A percentile compares a stretch with the other conserved stretches of the same genome.
Evolutionary conservation across 768 basidiomycete genomes (phyloP).

Genomic region (Piloderma croceum): DNA sequence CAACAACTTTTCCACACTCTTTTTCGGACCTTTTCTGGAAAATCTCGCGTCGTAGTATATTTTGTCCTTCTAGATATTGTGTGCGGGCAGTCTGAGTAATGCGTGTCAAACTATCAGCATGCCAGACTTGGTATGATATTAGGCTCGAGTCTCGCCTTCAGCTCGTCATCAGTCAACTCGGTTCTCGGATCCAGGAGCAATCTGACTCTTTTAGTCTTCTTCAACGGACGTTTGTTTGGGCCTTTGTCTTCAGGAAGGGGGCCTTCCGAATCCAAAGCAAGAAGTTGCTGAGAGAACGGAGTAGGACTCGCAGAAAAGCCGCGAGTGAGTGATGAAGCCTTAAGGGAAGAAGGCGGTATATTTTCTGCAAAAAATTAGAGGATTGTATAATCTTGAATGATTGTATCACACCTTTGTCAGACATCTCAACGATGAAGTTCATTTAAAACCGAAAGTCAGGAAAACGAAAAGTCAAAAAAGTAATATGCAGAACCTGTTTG

Average conservation of each 20-base stretch:
- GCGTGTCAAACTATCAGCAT: constrained; percentile 3
- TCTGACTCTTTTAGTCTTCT: constrained; percentile 48
- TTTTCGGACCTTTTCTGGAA: constrained; percentile 52
- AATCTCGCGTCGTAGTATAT: constrained; percentile 43
- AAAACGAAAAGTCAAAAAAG: no score
- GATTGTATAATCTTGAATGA: background rate
- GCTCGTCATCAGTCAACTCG: constrained; percentile 77
- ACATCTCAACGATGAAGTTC: no score
- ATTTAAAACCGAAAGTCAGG: no score
- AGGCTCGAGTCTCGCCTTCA: constrained; percentile 45
- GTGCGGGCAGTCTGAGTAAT: constrained; percentile 49
- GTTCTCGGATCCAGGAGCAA: constrained; percentile 66
- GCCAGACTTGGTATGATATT: background rate
- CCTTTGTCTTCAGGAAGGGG: constrained; percentile 12
- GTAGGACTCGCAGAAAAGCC: constrained; percentile 26
- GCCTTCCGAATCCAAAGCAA: constrained; percentile 33
- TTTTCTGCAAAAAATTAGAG: constrained; percentile 3
- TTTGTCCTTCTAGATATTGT: constrained; percentile 63
- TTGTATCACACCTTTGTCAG: background rate
- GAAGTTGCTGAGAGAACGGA: constrained; percentile 35
- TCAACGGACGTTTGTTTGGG: constrained; percentile 8
- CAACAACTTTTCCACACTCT: constrained; percentile 45
- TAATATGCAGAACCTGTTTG: no score
- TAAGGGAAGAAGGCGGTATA: constrained; percentile 3
- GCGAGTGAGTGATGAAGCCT: constrained; percentile 1